Evolutionary conservation across 257 asterid species (phyloP).

Genomic region (Gynochthodes officinalis): DNA sequence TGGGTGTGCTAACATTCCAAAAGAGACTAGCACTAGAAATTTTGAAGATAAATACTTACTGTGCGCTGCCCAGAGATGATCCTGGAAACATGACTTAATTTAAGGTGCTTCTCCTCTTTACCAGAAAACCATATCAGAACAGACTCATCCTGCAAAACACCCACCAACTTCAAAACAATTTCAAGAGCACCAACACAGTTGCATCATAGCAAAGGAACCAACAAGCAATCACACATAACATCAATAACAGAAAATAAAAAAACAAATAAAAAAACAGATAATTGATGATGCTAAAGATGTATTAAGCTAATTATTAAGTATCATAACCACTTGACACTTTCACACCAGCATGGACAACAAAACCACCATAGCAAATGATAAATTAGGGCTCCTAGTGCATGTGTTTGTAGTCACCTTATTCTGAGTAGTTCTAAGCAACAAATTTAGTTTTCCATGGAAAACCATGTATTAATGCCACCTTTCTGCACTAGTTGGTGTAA

Average conservation of each 20-base stretch:
- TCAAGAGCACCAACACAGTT: background rate
- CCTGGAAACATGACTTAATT: slow-evolving; percentile 83
- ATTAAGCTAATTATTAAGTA: background rate
- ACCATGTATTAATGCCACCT: background rate
- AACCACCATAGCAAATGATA: background rate
- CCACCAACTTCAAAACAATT: slow-evolving; percentile 3
- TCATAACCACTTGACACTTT: background rate
- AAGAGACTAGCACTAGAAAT: background rate
- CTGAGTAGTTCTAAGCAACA: background rate
- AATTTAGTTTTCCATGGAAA: background rate
- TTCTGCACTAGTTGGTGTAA: background rate
- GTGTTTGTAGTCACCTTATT: background rate
- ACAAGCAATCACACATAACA: slow-evolving; percentile 6
- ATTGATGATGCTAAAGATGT: background rate
- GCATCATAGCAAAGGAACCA: slow-evolving; percentile 4
- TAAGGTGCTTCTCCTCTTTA: slow-evolving; percentile 92
- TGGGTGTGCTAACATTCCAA: background rate
- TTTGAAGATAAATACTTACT: slow-evolving; percentile 48
- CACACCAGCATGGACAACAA: background rate
- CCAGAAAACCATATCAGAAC: slow-evolving; percentile 93
- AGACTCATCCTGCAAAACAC: slow-evolving; percentile 72
- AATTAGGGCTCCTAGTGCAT: background rate
- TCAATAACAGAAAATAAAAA: background rate
- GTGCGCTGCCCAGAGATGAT: slow-evolving; percentile 97
- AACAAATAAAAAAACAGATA: no score